These are phyloP conservation scores for Lignosus rhinocerotis DNA, from an alignment of 1,284 basidiomycete genomes.

Conservation along the genomic window DNA sequence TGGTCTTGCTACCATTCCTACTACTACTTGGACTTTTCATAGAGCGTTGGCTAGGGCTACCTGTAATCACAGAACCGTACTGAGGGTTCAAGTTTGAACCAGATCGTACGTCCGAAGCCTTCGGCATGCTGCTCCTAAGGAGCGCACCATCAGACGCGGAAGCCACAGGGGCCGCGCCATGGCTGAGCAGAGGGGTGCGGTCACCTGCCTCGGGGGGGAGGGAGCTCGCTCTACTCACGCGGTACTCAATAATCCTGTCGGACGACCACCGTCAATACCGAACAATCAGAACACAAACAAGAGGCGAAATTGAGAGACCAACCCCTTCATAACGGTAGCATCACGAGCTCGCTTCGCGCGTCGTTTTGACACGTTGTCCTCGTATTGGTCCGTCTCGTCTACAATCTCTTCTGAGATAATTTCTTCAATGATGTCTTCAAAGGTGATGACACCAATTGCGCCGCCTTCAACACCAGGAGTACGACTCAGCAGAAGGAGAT, in stretches of 20 bases:
- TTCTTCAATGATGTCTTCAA: conserved; percentile 85
- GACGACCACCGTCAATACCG: background rate
- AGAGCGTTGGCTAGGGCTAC: conserved; percentile 4
- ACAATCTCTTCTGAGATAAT: conserved; percentile 89
- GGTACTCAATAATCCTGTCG: conserved; percentile 32
- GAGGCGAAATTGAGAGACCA: conserved; percentile 20
- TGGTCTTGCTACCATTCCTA: background rate
- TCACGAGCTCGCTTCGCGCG: conserved; percentile 71
- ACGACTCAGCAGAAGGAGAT: conserved; percentile 84
- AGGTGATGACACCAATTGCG: conserved; percentile 80
- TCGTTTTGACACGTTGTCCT: conserved; percentile 81
- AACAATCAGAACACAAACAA: background rate
- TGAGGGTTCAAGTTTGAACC: conserved; percentile 11
- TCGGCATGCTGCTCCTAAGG: background rate
- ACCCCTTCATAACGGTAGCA: conserved; percentile 82
- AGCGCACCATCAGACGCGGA: conserved; percentile 6
- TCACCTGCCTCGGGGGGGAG: conserved; percentile 18
- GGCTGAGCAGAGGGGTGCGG: conserved; percentile 26
- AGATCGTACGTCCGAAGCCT: background rate
- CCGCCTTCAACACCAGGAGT: conserved; percentile 83
- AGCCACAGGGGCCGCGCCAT: conserved; percentile 8
- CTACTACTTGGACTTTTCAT: background rate
- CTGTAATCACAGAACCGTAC: conserved; percentile 20
- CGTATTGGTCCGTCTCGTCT: conserved; percentile 87
- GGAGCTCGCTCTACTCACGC: conserved; percentile 23